Base-by-base conservation (phyloP, 2,329 filamentous ascomycete species). In the Diaporthe eres region DNA sequence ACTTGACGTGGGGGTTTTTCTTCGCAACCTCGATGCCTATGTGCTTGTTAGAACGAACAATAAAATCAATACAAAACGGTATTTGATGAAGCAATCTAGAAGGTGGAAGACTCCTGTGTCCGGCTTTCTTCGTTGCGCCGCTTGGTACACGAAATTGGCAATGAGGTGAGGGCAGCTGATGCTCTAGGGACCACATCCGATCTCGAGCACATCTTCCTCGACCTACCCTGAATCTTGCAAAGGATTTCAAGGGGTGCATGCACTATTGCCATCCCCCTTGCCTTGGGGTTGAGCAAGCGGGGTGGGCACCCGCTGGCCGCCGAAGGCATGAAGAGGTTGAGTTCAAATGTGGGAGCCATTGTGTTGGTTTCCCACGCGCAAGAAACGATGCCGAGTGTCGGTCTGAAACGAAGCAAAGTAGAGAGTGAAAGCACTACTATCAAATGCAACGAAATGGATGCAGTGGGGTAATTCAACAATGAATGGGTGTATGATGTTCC, bases 1-100 rank as follows among this genome's bases (percentile, higher is more conserved):
- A 87, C 34, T 81, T 80, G n/a, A 63, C 39, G 7, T 55, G 47
- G 1, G 85, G 84, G 70, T 85, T 90, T 71, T 87, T 85, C 4
- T 88, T 85, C 31, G 88, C 84, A 78, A 93, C 86, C 80, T 89
- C 83, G 78, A 90, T 87, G 37, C 89, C 89, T 91, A 76, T 31
- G 53, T 31, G 6, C 9, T n/a, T 60, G 68, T 71, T 31, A 71
- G 68, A 47, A 34, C 8, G 17, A 28, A 31, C 15, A n/a, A 13
- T 34, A 6, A 8, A n/a, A 13, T 4, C 31, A 6, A 1, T 34
- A 7, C 13, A 3, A 34, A 7, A 34, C 7, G 4, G 17, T 8
- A 13, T 37, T 58, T 19, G 9, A 58, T n/a, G 9, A 37, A 22
- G 19, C 1, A 9, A 19, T 60, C 2, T 39, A 2, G 19, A n/a